Conservation (phyloP, 2,329 filamentous ascomycete species). For the Ophiostoma novo-ulmi region DNA sequence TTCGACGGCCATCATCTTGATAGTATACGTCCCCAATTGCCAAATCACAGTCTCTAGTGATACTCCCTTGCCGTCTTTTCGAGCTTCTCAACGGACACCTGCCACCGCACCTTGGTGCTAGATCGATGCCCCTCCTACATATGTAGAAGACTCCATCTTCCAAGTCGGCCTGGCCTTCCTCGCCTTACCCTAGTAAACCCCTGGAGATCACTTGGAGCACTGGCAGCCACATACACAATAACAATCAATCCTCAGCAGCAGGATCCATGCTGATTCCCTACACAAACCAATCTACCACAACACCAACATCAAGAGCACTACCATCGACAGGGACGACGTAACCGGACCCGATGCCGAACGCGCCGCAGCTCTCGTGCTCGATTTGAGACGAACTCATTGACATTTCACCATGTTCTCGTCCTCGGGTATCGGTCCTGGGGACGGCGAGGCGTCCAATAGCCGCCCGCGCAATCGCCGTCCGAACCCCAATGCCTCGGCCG, state of each 20-base stretch:
- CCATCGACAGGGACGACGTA: background rate
- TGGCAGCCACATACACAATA: background rate
- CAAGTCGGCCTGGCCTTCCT: background rate
- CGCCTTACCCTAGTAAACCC: conserved; percentile 10
- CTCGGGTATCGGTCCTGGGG: conserved; percentile 42
- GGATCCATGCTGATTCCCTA: background rate
- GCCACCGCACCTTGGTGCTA: background rate
- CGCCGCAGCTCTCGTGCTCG: background rate
- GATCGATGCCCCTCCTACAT: background rate
- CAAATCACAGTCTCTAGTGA: background rate
- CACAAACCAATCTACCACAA: background rate
- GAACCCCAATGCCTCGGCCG: conserved; percentile 25
- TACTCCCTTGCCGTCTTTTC: background rate
- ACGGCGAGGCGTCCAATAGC: conserved; percentile 39
- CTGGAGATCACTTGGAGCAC: background rate
- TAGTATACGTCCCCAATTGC: background rate
- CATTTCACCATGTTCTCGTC: conserved; percentile 36
- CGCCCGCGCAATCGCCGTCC: conserved; percentile 50
- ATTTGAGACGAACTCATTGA: background rate
- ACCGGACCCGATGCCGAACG: conserved; percentile 6
- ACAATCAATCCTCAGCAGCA: background rate
- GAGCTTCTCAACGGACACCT: background rate
- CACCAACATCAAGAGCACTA: background rate
- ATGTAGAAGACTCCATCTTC: background rate
- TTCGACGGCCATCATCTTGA: background rate